Conservation (phyloP, 306 rosid genomes). For the Mimosa pudica region DNA sequence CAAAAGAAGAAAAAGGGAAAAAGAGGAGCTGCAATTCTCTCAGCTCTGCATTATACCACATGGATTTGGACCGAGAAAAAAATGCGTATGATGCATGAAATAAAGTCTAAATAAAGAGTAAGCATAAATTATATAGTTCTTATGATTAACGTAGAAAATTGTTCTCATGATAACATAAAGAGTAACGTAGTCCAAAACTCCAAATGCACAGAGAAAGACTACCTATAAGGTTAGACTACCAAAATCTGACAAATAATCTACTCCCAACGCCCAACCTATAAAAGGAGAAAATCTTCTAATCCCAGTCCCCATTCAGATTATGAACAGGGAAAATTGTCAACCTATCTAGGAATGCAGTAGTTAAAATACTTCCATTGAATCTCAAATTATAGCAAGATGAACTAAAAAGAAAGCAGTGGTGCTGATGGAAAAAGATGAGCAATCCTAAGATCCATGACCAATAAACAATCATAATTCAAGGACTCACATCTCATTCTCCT, state of each 20-base stretch:
- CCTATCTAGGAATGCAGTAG: background rate
- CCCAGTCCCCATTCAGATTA: background rate
- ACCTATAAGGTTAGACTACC: conserved; percentile 1
- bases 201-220: background rate
- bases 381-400: conserved; percentile 3
- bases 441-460: conserved; percentile 9
- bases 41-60: background rate
- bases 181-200: background rate
- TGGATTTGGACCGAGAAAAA: background rate
- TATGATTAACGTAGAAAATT: background rate
- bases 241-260: conserved; percentile 3
- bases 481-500: conserved; percentile 95
- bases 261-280: background rate
- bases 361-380: background rate
- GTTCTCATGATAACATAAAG: conserved; percentile 2
- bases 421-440: background rate
- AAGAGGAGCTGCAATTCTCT: background rate
- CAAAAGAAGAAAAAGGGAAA: background rate
- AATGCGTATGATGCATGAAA: background rate
- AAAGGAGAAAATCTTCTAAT: background rate
- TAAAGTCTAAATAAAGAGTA: conserved; percentile 4
- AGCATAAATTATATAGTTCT: background rate
- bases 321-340: background rate
- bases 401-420: conserved; percentile 16
- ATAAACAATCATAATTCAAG: conserved; percentile 22